Evolutionary conservation across 2,329 filamentous ascomycete genomes (phyloP), one percentile per base, ranked within the genome.

Genomic region (Claviceps purpurea): DNA sequence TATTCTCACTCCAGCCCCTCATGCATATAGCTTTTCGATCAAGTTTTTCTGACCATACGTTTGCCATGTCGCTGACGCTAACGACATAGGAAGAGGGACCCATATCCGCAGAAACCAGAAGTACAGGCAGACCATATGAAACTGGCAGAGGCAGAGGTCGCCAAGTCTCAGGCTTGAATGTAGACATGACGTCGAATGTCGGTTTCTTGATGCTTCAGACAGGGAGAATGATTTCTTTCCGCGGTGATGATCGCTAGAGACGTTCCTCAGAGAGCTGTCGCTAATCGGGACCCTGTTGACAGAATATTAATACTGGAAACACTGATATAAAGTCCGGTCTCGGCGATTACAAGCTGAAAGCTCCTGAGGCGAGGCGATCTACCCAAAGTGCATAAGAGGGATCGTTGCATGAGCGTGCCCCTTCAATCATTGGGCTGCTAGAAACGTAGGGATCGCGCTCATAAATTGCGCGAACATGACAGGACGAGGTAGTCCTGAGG

Each of bases 31-130:
- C 73, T n/a, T 71, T 72, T 22, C 79, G 71, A 52, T 81, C 75
- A 22, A 89, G 68, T 8, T 65, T 72, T 66, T 90, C 86, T 26
- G 71, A 68, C 87, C 87, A 93, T n/a, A 89, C 70, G 57, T 82
- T 77, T 61, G 77, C 81, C 54, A 89, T 73, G 62, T 91, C 87
- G 2, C 85, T 88, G 41, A 91, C 62, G 53, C 79, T 74, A 30
- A 90, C 64, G 2, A 70, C 74, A 68, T 90, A 90, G 11, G 79
- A 75, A 22, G 73, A 66, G 16, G 70, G 50, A 5, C 69, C 69
- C 60, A 85, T 81, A 30, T 65, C 61, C 20, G 77, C 70, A 55
- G 84, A 85, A 44, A 85, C 72, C 38, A 90, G 71, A 7, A 90
- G 72, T 40, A 75, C 70, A 11, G 84, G 85, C 5, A 81, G 58